Percentiles rank a stretch among this genome's conserved stretches.
Conservation (phyloP, 768 basidiomycete species). For the Collybia mongolica region DNA sequence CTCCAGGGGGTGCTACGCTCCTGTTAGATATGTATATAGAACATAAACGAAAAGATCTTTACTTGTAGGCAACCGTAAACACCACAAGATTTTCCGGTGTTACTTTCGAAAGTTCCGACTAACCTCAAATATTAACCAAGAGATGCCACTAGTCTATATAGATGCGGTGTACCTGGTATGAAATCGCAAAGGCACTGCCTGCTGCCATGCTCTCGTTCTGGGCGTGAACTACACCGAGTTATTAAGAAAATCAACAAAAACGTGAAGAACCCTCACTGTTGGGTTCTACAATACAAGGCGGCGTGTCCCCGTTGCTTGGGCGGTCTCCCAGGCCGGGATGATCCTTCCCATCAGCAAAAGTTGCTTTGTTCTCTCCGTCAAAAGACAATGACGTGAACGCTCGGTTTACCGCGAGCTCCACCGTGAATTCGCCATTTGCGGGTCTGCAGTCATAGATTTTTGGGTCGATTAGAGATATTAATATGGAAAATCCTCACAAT, state of each 20-base stretch:
- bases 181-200: constrained; percentile 55
- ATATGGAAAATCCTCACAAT: constrained; percentile 26
- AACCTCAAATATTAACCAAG: background rate
- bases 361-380: constrained; percentile 29
- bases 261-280: constrained; percentile 37
- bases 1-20: constrained; percentile 48
- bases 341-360: constrained; percentile 42
- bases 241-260: background rate
- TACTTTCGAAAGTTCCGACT: constrained; percentile 47
- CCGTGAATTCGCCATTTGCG: constrained; percentile 44
- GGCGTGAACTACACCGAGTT: constrained; percentile 40
- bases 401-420: constrained; percentile 51
- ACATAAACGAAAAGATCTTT: background rate
- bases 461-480: background rate
- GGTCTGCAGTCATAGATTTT: constrained; percentile 24
- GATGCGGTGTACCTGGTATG: constrained; percentile 37
- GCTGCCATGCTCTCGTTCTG: constrained; percentile 51
- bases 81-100: constrained; percentile 49
- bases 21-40: background rate
- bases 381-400: constrained; percentile 44
- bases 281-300: constrained; percentile 43
- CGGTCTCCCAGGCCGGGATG: constrained; percentile 31
- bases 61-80: constrained; percentile 50
- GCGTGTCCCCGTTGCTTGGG: constrained; percentile 27
- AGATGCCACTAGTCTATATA: background rate